Conservation (phyloP, 139 green algal species). For the Raphidocelis subcapitata region DNA sequence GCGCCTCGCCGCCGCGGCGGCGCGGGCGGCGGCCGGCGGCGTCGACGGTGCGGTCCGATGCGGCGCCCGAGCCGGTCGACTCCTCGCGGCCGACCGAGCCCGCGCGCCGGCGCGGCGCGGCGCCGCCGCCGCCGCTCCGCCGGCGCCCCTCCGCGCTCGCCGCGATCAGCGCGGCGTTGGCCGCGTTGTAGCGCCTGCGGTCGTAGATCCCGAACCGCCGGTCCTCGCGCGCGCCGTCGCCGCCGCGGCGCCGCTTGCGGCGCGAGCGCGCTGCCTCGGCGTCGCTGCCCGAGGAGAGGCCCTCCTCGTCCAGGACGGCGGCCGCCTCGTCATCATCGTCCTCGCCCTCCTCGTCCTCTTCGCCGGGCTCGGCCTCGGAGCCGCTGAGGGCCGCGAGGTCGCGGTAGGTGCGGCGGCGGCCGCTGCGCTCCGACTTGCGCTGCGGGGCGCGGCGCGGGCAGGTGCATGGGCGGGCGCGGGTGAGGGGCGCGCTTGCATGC, state of each 20-base stretch:
- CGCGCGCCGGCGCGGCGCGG: too few species aligned
- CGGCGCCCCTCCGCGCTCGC: background rate
- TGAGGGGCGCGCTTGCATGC: too few species aligned
- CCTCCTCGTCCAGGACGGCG: slow-evolving; percentile 2
- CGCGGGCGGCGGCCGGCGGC: background rate
- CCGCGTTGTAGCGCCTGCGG: slow-evolving; percentile 17
- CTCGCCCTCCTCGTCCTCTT: background rate
- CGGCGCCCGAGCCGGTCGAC: too few species aligned
- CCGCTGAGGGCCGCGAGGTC: slow-evolving; percentile 1
- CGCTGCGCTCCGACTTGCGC: background rate
- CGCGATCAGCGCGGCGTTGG: background rate
- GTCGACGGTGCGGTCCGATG: too few species aligned
- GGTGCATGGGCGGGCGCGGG: too few species aligned
- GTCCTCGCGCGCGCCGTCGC: slow-evolving; percentile 2
- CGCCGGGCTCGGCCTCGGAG: too few species aligned
- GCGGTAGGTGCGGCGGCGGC: slow-evolving; percentile 3
- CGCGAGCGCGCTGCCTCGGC: background rate
- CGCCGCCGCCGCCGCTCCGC: too few species aligned
- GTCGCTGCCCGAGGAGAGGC: slow-evolving; percentile 1
- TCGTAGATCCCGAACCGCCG: slow-evolving; percentile 32
- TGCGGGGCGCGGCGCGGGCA: background rate
- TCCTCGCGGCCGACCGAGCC: too few species aligned
- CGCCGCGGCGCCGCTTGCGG: background rate
- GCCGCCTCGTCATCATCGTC: slow-evolving; percentile 23
- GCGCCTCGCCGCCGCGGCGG: slow-evolving; percentile 3